These are phyloP conservation scores for Phylloporus gajari DNA, from an alignment of 1,284 basidiomycete species.

Conservation along the genomic window DNA sequence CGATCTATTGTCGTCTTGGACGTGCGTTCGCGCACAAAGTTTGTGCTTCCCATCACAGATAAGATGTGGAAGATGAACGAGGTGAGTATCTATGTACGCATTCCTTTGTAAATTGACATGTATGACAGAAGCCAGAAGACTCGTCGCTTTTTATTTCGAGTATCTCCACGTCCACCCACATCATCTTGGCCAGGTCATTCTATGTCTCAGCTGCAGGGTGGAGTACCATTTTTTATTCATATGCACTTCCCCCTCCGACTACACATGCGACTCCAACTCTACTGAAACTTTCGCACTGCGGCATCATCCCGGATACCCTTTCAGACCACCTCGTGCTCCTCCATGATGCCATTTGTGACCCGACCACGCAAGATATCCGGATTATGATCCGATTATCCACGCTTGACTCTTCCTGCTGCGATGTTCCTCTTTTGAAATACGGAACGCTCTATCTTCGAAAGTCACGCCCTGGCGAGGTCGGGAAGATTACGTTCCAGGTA, in stretches of 20 bases:
- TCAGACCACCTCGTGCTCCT: conserved; percentile 11
- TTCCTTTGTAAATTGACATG: neutral
- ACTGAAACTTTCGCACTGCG: conserved; percentile 23
- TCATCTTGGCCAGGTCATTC: conserved; percentile 23
- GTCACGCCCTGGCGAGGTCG: conserved; percentile 1
- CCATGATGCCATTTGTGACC: conserved; percentile 22
- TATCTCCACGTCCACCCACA: conserved; percentile 35
- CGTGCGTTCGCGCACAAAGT: conserved; percentile 15
- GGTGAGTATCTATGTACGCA: conserved; percentile 4
- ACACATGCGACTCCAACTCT: too few relatives aligned
- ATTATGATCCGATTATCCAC: conserved; percentile 15
- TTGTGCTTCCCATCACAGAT: conserved; percentile 3
- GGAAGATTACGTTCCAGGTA: conserved; percentile 22
- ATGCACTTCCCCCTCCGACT: conserved; percentile 13
- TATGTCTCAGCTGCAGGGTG: conserved; percentile 15
- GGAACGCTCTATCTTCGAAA: conserved; percentile 22
- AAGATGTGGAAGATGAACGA: conserved; percentile 1
- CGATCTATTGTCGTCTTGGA: conserved; percentile 24
- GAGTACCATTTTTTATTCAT: conserved; percentile 26
- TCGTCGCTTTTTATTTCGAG: neutral
- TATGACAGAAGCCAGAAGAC: neutral
- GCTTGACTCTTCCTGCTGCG: conserved; percentile 3
- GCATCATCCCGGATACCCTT: conserved; percentile 12
- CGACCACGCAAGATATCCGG: conserved; percentile 20
- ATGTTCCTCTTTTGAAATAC: neutral